phyloP scores from a whole-genome alignment of 768 basidiomycete species.

The Serendipita sp. region DNA sequence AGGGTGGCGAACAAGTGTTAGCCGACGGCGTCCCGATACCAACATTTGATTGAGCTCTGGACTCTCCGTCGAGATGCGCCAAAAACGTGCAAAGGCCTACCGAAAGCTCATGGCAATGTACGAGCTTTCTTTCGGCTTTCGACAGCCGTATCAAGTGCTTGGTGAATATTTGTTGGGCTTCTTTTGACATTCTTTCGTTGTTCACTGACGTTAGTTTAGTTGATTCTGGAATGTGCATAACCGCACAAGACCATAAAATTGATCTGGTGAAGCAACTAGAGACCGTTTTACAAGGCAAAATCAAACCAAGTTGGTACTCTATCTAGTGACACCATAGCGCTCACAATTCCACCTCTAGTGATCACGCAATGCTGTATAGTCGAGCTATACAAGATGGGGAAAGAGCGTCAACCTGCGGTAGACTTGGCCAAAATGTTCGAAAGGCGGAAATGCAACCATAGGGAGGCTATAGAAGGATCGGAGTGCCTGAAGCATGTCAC shows the following conservation, averaged over 20 bases:
- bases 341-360: constrained; percentile 37
- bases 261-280: constrained; percentile 63
- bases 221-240: constrained; percentile 69
- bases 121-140: constrained; percentile 70
- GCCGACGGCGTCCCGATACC: background rate
- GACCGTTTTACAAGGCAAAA: constrained; percentile 65
- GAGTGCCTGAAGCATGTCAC: constrained; percentile 72
- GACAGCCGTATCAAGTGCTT: constrained; percentile 86
- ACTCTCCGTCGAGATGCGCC: constrained; percentile 44
- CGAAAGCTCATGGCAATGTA: constrained; percentile 89
- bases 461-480: constrained; percentile 65
- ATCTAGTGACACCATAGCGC: background rate
- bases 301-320: constrained; percentile 70
- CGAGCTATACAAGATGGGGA: constrained; percentile 76
- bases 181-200: background rate
- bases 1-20: background rate
- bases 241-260: constrained; percentile 47
- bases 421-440: constrained; percentile 90
- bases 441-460: constrained; percentile 86
- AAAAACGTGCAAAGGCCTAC: constrained; percentile 90
- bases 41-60: background rate
- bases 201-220: constrained; percentile 27
- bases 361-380: constrained; percentile 97
- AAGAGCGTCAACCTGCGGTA: constrained; percentile 50
- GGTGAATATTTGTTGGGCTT: constrained; percentile 27